These are phyloP conservation scores for Cynara cardunculus DNA, from an alignment of 129 eudicot species.

Conservation along the genomic window DNA sequence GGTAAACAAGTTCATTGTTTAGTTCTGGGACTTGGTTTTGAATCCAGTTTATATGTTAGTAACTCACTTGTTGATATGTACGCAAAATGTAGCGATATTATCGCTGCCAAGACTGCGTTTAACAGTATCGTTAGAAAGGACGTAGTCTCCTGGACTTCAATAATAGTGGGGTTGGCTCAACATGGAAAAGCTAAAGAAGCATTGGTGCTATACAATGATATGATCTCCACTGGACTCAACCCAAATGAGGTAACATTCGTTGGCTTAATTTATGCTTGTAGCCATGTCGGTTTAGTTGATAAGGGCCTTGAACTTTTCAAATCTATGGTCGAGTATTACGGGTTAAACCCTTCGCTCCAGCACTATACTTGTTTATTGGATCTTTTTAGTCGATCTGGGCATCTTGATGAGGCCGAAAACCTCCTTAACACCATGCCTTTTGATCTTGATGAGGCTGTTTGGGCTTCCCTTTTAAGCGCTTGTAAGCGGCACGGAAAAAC, in stretches of 20 bases:
- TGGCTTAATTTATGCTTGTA: constrained; percentile 80
- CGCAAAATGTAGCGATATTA: constrained; percentile 84
- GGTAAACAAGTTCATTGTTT: constrained; percentile 80
- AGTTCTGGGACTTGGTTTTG: constrained; percentile 56
- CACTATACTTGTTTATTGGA: constrained; percentile 86
- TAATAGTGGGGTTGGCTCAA: constrained; percentile 86
- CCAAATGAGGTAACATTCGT: constrained; percentile 85
- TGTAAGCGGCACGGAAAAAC: constrained; percentile 53
- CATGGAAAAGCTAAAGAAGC: constrained; percentile 83
- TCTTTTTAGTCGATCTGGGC: constrained; percentile 77
- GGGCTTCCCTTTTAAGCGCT: constrained; percentile 82
- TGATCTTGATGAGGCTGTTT: constrained; percentile 78
- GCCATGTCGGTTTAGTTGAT: constrained; percentile 85
- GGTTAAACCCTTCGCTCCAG: constrained; percentile 58
- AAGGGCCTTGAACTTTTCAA: constrained; percentile 68
- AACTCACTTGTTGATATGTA: constrained; percentile 83
- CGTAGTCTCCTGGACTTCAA: constrained; percentile 91
- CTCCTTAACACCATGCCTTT: constrained; percentile 71
- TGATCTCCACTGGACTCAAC: constrained; percentile 48
- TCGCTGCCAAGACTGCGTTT: constrained; percentile 51
- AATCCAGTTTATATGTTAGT: constrained; percentile 43
- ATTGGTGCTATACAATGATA: constrained; percentile 51
- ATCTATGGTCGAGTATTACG: constrained; percentile 59
- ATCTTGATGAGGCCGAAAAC: constrained; percentile 73
- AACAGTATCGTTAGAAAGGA: constrained; percentile 39